Percentiles rank a stretch among this genome's conserved stretches.
Conservation (phyloP, 2,329 filamentous ascomycete species). For the Neonectria faginata region DNA sequence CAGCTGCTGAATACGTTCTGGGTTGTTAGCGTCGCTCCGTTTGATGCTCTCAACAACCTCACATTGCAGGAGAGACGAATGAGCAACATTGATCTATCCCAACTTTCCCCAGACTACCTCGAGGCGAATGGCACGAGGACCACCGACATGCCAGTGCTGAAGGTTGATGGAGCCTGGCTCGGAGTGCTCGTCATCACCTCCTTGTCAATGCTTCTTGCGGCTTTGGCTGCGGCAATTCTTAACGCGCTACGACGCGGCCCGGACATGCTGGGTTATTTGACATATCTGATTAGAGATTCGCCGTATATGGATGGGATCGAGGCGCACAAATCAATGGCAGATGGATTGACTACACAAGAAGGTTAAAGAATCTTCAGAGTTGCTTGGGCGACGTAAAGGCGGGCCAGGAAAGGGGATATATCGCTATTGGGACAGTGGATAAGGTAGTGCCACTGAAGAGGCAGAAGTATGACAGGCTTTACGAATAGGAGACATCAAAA, state of each 20-base stretch:
- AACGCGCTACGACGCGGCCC: conserved; percentile 14
- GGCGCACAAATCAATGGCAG: conserved; percentile 14
- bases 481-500: no score
- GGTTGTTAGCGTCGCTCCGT: conserved; percentile 17
- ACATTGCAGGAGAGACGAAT: not conserved
- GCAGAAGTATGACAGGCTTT: not conserved
- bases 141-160: not conserved
- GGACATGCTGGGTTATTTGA: conserved; percentile 11
- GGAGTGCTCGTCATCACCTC: conserved; percentile 9
- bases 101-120: not conserved
- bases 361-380: conserved; percentile 9
- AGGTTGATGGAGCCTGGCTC: conserved; percentile 15
- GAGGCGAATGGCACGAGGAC: not conserved
- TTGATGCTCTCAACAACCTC: conserved; percentile 6
- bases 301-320: conserved; percentile 1
- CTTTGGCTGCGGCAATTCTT: conserved; percentile 5
- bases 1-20: conserved; percentile 21
- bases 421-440: conserved; percentile 19
- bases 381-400: conserved; percentile 18
- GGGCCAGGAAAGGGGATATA: conserved; percentile 7
- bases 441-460: conserved; percentile 3
- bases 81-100: not conserved
- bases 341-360: conserved; percentile 7
- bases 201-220: conserved; percentile 11
- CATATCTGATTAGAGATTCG: conserved; percentile 8